These are phyloP conservation scores for Metarhizium rileyi DNA, from an alignment of 2,329 filamentous ascomycete genomes.

Conservation along the genomic window DNA sequence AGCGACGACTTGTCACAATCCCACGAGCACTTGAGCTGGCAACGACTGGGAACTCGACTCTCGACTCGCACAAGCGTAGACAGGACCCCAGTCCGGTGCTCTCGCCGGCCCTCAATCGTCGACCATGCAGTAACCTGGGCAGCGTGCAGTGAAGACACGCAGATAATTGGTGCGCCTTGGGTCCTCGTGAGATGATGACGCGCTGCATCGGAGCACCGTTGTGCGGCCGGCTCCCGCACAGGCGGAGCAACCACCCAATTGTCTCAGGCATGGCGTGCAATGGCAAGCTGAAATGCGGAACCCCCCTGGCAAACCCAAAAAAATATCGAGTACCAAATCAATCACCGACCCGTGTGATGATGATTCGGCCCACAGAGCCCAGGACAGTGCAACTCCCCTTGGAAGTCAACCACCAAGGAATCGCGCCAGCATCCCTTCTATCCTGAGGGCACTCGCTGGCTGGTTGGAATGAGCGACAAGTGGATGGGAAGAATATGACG, in stretches of 20 bases:
- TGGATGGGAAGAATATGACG: too few relatives aligned
- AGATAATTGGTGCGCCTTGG: neutral
- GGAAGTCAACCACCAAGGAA: neutral
- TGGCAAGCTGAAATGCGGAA: constrained; percentile 9
- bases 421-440: too few relatives aligned
- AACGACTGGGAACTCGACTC: neutral
- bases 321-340: neutral
- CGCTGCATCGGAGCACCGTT: neutral
- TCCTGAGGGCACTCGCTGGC: too few relatives aligned
- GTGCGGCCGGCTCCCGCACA: neutral
- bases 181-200: neutral
- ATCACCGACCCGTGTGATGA: neutral
- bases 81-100: too few relatives aligned
- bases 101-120: too few relatives aligned
- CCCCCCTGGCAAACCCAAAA: neutral
- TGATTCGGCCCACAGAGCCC: neutral
- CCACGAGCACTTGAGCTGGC: neutral
- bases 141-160: neutral
- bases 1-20: neutral
- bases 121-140: neutral
- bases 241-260: constrained; percentile 1
- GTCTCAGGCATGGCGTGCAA: constrained; percentile 7
- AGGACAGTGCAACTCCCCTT: neutral
- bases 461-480: too few relatives aligned
- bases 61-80: too few relatives aligned